These are phyloP conservation scores for Limnomonas spitsbergensis DNA, from an alignment of 139 green algal species.

Conservation along the genomic window DNA sequence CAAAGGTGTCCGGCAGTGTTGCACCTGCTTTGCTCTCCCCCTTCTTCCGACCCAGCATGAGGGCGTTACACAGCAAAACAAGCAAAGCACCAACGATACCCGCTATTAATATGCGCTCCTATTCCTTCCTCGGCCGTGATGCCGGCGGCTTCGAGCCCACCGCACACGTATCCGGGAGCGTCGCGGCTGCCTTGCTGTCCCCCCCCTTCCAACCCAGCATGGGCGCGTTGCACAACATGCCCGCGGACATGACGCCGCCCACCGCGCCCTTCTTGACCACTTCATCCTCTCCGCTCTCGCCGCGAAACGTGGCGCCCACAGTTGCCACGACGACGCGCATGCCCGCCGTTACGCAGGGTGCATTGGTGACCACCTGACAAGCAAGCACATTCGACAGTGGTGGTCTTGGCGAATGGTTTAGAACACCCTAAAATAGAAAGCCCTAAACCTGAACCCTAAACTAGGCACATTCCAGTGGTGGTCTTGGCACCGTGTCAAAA, in stretches of 20 bases:
- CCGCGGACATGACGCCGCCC: conserved; percentile 16
- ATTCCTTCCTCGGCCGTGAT: conserved; percentile 2
- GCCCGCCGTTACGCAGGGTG: conserved; percentile 12
- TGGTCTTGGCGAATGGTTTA: not conserved
- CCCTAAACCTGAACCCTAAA: too few species aligned
- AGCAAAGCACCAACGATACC: not conserved
- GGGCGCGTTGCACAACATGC: conserved; percentile 28
- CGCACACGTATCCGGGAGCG: conserved; percentile 14
- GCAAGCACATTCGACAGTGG: not conserved
- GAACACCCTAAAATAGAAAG: too few species aligned
- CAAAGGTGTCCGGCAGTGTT: conserved; percentile 15
- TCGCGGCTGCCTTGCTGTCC: conserved; percentile 14
- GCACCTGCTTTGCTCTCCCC: conserved; percentile 15
- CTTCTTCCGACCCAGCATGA: conserved; percentile 26
- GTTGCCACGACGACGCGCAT: conserved; percentile 18
- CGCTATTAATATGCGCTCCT: not conserved
- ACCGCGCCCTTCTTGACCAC: conserved; percentile 14
- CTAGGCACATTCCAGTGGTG: too few species aligned
- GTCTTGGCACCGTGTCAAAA: not conserved
- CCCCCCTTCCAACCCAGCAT: conserved; percentile 30
- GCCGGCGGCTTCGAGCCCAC: conserved; percentile 9
- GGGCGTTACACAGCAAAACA: conserved; percentile 23
- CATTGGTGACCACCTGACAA: conserved; percentile 27
- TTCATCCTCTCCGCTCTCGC: conserved; percentile 7
- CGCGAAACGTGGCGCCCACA: conserved; percentile 9